A percentile compares a stretch with the other conserved stretches of the same genome.
Evolutionary conservation across 257 asterid genomes (phyloP).

Genomic region (Nicotiana paniculata): DNA sequence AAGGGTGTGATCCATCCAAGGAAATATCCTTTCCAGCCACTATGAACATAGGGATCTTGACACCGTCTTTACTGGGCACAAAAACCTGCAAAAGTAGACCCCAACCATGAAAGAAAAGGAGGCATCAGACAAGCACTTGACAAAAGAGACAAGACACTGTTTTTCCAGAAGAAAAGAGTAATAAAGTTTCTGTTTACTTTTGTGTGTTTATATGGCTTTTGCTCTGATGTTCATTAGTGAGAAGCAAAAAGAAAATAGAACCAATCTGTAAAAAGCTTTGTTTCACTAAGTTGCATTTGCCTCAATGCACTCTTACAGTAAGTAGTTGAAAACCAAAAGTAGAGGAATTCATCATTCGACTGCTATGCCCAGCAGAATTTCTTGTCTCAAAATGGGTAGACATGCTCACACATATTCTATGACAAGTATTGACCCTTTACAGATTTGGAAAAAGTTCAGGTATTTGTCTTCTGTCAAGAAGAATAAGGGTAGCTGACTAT

Average conservation of each 20-base stretch:
- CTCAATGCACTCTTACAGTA: neutral
- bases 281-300: neutral
- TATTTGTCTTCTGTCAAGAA: neutral
- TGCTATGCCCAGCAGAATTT: neutral
- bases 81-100: conserved; percentile 50
- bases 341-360: neutral
- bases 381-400: neutral
- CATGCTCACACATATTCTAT: neutral
- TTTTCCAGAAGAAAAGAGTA: neutral
- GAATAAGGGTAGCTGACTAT: neutral
- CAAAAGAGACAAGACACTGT: neutral
- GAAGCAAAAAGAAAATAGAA: neutral
- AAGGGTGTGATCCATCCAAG: conserved; percentile 89
- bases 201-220: neutral
- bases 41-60: conserved; percentile 66
- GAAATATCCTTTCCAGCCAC: conserved; percentile 71
- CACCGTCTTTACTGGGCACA: conserved; percentile 76
- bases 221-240: neutral
- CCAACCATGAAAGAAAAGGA: neutral
- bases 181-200: neutral
- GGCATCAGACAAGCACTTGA: neutral
- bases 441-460: neutral
- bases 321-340: neutral
- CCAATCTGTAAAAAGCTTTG: neutral
- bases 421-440: neutral